Base-by-base conservation (phyloP, 129 eudicot genomes). In the Silybum marianum region DNA sequence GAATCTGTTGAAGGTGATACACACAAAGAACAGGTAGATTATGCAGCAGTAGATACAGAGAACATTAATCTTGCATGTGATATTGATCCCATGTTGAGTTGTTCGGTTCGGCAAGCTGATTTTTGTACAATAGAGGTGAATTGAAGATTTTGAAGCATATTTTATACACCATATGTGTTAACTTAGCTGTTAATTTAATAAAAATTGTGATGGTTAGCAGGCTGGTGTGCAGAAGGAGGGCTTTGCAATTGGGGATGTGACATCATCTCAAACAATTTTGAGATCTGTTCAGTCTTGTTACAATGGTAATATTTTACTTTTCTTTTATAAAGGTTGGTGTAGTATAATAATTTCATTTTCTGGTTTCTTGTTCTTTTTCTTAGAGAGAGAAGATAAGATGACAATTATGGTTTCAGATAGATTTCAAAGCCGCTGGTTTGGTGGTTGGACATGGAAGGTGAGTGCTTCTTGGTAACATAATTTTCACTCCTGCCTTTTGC, bases 381-480 rank as follows among this genome's bases (percentile, higher is more conserved):
- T 81, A 86, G 92, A 40, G 78, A 82, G 75, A 38, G 74, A 85
- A 75, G 72, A 81, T 74, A 78, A 44, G 30, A 21, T 68, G 46
- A 72, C 42, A 34, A 44, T 68, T 30, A 71, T 42, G 73, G 85
- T 81, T 77, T 76, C 85, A 54, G 79, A 85, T 46, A 77, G 80
- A 74, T 93, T 89, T 78, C 85, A 85, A 70, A 93, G 98, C 82
- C 98, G 97, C 42, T 93, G 98, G 98, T 82, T 89, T 62, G 98
- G 98, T 86, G 97, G 97, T 83, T 93, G 98, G 98, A 69, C 90
- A 66, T 69, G 74, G 73, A 87, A 88, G 89, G 98, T 89, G 69
- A 88, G 87, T 82, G 21, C 76, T 51, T 11, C 9, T 21, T 54
- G 66, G n/a, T 12, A 69, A 13, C 28, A 58, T 69, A 42, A 26